Evolutionary conservation across 805 yeast species (phyloP).

Genomic region (Wickerhamiella vanderwaltii): DNA sequence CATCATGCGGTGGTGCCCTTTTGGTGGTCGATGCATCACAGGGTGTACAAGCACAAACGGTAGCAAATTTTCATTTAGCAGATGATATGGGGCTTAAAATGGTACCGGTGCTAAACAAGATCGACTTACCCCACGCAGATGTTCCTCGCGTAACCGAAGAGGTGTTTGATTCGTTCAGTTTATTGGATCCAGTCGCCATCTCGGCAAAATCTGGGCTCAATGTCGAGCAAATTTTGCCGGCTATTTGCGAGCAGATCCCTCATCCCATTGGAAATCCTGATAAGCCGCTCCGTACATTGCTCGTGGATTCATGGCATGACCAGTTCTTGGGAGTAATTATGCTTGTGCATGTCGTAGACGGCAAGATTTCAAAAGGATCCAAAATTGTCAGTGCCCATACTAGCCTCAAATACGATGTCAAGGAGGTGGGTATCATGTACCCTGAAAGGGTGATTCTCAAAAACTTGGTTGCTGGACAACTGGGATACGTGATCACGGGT

Average conservation of each 20-base stretch:
- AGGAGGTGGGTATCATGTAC: constrained; percentile 91
- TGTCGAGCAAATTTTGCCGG: constrained; percentile 68
- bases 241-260: constrained; percentile 70
- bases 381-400: constrained; percentile 70
- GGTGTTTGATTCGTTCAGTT: constrained; percentile 70
- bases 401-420: constrained; percentile 63
- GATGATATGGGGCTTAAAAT: constrained; percentile 69
- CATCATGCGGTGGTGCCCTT: constrained; percentile 91
- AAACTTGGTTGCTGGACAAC: constrained; percentile 73
- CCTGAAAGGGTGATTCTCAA: constrained; percentile 69
- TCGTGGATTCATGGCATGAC: constrained; percentile 98
- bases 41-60: constrained; percentile 96
- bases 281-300: constrained; percentile 53
- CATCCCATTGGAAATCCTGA: constrained; percentile 49
- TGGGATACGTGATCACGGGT: constrained; percentile 89
- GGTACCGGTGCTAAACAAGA: constrained; percentile 83
- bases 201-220: constrained; percentile 87
- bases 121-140: constrained; percentile 81
- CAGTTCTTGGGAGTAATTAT: constrained; percentile 82
- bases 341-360: constrained; percentile 76
- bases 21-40: constrained; percentile 87
- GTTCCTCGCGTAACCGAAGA: constrained; percentile 70
- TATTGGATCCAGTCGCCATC: constrained; percentile 56
- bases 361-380: constrained; percentile 59
- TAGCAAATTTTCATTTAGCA: constrained; percentile 90